A percentile compares a stretch with the other conserved stretches of the same genome.
Conservation (phyloP, 192 early-diverging fungal species). For the Paraglomus brasilianum region DNA sequence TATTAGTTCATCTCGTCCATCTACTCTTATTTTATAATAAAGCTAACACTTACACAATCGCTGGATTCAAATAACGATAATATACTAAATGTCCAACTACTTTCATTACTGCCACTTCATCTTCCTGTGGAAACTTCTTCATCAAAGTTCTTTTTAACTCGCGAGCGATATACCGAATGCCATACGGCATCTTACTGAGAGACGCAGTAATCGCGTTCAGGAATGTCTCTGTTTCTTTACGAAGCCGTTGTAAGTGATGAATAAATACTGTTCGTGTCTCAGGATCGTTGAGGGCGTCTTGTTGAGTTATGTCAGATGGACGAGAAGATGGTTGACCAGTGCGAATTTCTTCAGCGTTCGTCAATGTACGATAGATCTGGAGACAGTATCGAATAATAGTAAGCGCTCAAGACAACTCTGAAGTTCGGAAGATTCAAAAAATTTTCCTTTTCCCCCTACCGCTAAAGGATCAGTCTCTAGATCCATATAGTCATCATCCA, state of each 20-base stretch:
- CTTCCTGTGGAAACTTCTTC: conserved; percentile 79
- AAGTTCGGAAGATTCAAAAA: too few relatives aligned
- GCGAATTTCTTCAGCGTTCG: conserved; percentile 85
- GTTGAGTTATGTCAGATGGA: conserved; percentile 72
- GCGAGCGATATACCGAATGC: conserved; percentile 94
- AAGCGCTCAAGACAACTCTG: background rate
- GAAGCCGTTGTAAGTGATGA: conserved; percentile 72
- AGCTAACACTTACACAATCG: conserved; percentile 71
- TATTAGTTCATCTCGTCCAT: conserved; percentile 1
- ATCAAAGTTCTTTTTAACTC: conserved; percentile 77
- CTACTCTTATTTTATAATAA: background rate
- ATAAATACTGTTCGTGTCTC: conserved; percentile 71
- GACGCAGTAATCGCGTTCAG: conserved; percentile 78
- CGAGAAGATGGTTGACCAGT: conserved; percentile 81
- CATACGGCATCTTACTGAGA: conserved; percentile 88
- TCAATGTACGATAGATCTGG: conserved; percentile 80
- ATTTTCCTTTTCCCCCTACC: conserved; percentile 28
- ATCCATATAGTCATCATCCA: conserved; percentile 75
- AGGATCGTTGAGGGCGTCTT: conserved; percentile 80
- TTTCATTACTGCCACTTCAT: conserved; percentile 78
- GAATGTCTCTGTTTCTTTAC: conserved; percentile 80
- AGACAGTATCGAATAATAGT: background rate
- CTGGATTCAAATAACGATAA: conserved; percentile 98
- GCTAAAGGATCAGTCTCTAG: conserved; percentile 88
- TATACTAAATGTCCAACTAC: conserved; percentile 95